Base-by-base conservation (phyloP, 1,284 basidiomycete species). In the Porogramme epimiltina region DNA sequence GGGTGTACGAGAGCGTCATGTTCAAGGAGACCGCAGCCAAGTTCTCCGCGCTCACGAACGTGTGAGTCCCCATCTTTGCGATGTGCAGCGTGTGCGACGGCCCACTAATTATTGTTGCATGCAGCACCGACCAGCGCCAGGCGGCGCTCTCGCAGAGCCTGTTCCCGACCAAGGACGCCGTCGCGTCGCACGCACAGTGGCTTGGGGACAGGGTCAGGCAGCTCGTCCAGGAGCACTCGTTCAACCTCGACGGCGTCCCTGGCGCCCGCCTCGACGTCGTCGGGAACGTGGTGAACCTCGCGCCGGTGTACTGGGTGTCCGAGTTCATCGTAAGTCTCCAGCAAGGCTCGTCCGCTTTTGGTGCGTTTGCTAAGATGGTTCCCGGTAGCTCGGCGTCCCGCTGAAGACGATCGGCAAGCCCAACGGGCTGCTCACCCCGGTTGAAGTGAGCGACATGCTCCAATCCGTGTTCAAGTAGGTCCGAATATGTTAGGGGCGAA, bases 231-330 rank as follows among this genome's bases (percentile, higher is more conserved):
- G 59, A 66, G 13, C 73, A 75, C 47, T 68, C 75, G 13, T 64
- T 74, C 33, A 54, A 51, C 42, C 64, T 72, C 41, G 66, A 70
- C 24, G 74, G 71, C 26, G 58, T 67, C 13, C 38, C 56, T 4
- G 66, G 63, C 18, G 70, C 66, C 36, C 76, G 73, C 50, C 64
- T 93, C 37, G 87, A 94, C 64, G 74, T 93, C 45, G 80, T 92
- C 16, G 75, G 77, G 42, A 84, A 92, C 58, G 87, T 92, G 19
- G 77, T 88, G 66, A 88, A 90, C 61, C 67, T 80, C 33, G 62
- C 85, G 37, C 84, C 88, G 0, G 70, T 89, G 11, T 75, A 82
- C 58, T 91, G 85, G 84, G 74, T 87, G 25, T 77, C 81, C 3
- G 73, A 82, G 51, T 68, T 80, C 51, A 70, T 90, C 45, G 86